Evolutionary conservation across 208 protist genomes (phyloP).

Genomic region (Wallacemonas sp.): DNA sequence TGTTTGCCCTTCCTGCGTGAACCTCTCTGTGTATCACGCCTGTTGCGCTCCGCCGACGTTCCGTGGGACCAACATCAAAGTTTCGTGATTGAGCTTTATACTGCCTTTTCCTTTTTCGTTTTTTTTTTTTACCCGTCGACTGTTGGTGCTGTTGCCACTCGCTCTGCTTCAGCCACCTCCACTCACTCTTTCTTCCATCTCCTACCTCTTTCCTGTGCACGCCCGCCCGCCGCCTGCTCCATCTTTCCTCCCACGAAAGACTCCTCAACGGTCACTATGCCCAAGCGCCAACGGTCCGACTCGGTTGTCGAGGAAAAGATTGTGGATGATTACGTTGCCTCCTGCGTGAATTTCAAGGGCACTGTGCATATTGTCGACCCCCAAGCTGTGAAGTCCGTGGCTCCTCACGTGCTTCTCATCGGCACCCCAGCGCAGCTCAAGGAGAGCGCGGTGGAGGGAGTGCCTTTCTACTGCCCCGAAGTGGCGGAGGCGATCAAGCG

Average conservation of each 20-base stretch:
- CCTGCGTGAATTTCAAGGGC: conserved; percentile 48
- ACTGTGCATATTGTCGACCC: conserved; percentile 61
- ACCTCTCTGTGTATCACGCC: neutral
- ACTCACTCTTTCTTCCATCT: no score
- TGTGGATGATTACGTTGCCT: conserved; percentile 38
- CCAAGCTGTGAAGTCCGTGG: conserved; percentile 23
- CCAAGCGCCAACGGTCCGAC: conserved; percentile 26
- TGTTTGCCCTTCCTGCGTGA: neutral
- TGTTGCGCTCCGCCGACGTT: no score
- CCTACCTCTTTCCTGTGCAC: no score
- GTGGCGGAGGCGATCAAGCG: conserved; percentile 56
- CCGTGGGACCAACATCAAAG: no score
- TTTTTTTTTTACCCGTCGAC: no score
- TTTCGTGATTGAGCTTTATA: no score
- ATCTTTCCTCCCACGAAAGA: neutral
- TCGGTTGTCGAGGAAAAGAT: conserved; percentile 30
- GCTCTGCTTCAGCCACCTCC: no score
- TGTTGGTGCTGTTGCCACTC: no score
- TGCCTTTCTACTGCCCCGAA: conserved; percentile 51
- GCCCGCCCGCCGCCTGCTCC: no score
- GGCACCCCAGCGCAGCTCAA: conserved; percentile 45
- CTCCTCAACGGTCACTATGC: conserved; percentile 14
- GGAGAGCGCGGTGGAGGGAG: conserved; percentile 25
- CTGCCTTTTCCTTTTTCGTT: no score
- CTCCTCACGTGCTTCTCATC: conserved; percentile 46